These are phyloP conservation scores for Dictyostelium capitatum DNA, from an alignment of 78 protist genomes.

Conservation along the genomic window DNA sequence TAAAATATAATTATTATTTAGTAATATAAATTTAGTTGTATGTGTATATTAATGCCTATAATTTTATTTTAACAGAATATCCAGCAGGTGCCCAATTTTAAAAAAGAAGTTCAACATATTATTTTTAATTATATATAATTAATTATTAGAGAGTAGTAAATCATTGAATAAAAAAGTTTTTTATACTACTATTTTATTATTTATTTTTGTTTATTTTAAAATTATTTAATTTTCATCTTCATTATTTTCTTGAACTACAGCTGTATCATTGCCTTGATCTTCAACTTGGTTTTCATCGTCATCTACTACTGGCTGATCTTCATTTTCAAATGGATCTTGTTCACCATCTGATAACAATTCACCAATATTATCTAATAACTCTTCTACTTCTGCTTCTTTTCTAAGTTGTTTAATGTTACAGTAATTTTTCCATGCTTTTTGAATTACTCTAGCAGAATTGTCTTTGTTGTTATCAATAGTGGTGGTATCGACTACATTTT, in stretches of 20 bases:
- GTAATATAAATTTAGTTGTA: no score
- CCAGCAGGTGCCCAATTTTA: neutral
- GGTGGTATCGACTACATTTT: neutral
- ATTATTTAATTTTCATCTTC: no score
- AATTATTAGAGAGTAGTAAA: no score
- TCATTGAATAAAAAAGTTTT: no score
- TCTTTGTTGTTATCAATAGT: neutral
- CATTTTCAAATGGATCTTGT: constrained; percentile 64
- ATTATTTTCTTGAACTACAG: no score
- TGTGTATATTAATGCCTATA: no score
- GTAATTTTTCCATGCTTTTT: constrained; percentile 36
- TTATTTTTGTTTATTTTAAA: no score
- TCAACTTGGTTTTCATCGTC: neutral
- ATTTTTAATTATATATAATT: neutral
- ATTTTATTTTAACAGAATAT: constrained; percentile 11
- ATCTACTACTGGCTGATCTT: neutral
- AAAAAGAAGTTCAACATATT: no score
- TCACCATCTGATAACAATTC: constrained; percentile 63
- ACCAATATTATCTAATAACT: constrained; percentile 61
- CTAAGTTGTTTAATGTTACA: neutral
- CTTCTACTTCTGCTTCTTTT: constrained; percentile 70
- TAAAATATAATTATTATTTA: neutral
- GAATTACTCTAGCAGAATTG: constrained; percentile 45
- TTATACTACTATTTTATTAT: no score
- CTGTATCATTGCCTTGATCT: neutral